Evolutionary conservation across 2,329 filamentous ascomycete species (phyloP).

Genomic region (Tolypocladium capitatum): DNA sequence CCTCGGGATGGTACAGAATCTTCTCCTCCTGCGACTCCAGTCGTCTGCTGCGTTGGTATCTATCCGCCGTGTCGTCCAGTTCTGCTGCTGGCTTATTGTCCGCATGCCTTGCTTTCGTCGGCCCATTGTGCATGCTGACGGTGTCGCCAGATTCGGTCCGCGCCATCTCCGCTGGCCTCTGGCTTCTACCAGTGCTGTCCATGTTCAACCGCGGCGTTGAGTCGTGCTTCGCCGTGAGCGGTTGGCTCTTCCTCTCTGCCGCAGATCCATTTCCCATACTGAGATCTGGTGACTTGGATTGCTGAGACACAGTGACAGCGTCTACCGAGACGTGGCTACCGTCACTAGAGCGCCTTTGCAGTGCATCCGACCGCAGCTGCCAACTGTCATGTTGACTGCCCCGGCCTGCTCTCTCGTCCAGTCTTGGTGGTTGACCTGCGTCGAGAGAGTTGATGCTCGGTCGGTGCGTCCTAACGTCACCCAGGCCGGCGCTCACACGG

Average conservation of each 20-base stretch:
- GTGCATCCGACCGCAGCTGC: background rate
- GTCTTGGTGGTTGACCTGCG: background rate
- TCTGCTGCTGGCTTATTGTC: constrained; percentile 14
- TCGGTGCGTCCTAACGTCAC: background rate
- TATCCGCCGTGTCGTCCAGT: constrained; percentile 28
- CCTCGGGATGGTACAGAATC: constrained; percentile 28
- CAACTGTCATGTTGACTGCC: background rate
- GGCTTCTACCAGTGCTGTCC: background rate
- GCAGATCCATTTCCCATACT: background rate
- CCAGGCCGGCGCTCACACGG: background rate
- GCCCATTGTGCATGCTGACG: background rate
- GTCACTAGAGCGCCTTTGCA: background rate
- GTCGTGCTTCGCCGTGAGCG: constrained; percentile 8
- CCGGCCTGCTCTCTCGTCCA: background rate
- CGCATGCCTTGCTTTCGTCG: constrained; percentile 1
- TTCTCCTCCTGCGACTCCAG: constrained; percentile 39
- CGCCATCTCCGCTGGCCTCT: background rate
- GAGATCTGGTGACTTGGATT: background rate
- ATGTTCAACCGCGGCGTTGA: constrained; percentile 14
- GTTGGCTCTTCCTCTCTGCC: background rate
- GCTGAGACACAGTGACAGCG: background rate
- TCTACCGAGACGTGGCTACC: background rate
- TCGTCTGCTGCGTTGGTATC: constrained; percentile 29
- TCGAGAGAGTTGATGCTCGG: background rate
- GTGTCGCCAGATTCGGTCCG: constrained; percentile 1